These are phyloP conservation scores for Pseudogymnoascus sp. DNA, from an alignment of 2,329 filamentous ascomycete species.

Conservation along the genomic window DNA sequence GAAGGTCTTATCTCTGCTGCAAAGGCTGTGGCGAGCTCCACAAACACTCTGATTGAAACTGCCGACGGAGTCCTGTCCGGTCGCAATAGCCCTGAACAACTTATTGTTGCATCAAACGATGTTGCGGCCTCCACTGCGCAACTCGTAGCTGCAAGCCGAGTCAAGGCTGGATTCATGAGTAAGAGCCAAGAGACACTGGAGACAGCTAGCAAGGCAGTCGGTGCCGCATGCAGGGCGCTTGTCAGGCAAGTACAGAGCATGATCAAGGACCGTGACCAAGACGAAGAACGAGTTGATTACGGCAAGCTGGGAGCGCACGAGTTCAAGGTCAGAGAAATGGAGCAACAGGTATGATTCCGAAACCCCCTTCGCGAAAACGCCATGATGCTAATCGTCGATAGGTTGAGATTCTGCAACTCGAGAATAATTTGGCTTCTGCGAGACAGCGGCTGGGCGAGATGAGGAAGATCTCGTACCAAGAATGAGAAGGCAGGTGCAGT, in stretches of 20 bases:
- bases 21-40: slow-evolving; percentile 89
- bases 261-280: slow-evolving; percentile 78
- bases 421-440: slow-evolving; percentile 76
- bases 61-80: slow-evolving; percentile 90
- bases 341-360: slow-evolving; percentile 75
- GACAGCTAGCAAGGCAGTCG: slow-evolving; percentile 86
- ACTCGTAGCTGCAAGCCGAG: slow-evolving; percentile 87
- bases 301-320: slow-evolving; percentile 82
- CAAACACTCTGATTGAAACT: slow-evolving; percentile 95
- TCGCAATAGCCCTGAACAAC: slow-evolving; percentile 89
- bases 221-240: slow-evolving; percentile 75
- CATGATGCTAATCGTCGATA: slow-evolving; percentile 32
- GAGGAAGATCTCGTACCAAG: slow-evolving; percentile 46
- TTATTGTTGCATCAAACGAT: slow-evolving; percentile 96
- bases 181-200: slow-evolving; percentile 92
- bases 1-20: slow-evolving; percentile 95
- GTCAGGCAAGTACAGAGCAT: slow-evolving; percentile 92
- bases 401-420: slow-evolving; percentile 95
- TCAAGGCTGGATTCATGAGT: slow-evolving; percentile 97
- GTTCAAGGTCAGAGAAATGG: slow-evolving; percentile 98
- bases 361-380: not conserved
- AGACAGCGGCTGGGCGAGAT: slow-evolving; percentile 87
- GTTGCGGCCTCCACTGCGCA: slow-evolving; percentile 95
- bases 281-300: slow-evolving; percentile 84
- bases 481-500: slow-evolving; percentile 17